phyloP scores from a whole-genome alignment of 305 asterid species.

The Fraxinus sp. region DNA sequence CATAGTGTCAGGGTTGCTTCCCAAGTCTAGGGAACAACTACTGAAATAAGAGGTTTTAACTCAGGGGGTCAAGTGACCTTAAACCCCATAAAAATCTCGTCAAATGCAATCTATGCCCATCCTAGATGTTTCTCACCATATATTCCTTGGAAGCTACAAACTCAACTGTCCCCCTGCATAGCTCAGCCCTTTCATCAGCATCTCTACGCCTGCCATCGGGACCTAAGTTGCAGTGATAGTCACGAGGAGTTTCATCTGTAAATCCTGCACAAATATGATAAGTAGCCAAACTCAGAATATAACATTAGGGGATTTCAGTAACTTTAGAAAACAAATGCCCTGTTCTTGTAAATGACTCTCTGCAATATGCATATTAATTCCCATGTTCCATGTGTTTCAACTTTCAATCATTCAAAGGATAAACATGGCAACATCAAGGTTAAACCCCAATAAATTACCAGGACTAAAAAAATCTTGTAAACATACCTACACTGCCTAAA shows the following conservation, averaged over 20 bases:
- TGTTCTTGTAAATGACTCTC: neutral
- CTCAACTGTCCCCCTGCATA: neutral
- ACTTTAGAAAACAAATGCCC: neutral
- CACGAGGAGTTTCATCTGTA: conserved; percentile 60
- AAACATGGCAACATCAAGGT: neutral
- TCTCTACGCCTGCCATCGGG: neutral
- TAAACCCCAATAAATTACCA: neutral
- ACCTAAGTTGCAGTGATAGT: neutral
- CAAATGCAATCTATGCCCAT: conserved; percentile 17
- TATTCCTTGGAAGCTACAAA: neutral
- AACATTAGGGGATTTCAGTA: neutral
- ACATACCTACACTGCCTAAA: conserved; percentile 3
- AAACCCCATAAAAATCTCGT: conserved; percentile 12
- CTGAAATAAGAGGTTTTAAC: neutral
- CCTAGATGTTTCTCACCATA: conserved; percentile 53
- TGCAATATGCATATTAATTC: neutral
- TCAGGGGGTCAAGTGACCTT: conserved; percentile 7
- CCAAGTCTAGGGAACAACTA: neutral
- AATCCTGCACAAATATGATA: conserved; percentile 51
- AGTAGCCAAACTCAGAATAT: neutral
- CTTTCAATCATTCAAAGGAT: neutral
- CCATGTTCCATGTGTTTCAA: neutral
- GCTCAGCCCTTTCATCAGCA: neutral
- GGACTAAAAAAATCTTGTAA: neutral
- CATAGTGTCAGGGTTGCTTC: neutral